These are phyloP conservation scores for Taphrina betulina DNA, from an alignment of 1,139 yeast genomes.

Conservation along the genomic window DNA sequence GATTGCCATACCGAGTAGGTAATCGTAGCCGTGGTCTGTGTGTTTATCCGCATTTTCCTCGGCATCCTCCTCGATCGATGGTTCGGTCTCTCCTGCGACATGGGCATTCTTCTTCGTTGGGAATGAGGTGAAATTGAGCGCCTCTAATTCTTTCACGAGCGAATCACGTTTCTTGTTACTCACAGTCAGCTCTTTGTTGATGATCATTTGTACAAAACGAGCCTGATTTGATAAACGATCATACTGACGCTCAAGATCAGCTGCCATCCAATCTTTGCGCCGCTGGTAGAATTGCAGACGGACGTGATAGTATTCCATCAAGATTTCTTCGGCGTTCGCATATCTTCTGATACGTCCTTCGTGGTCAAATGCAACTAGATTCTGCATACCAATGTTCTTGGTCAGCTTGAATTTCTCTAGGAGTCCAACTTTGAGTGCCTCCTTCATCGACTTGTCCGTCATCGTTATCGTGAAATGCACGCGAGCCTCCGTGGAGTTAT, in stretches of 20 bases:
- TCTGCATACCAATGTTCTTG: slow-evolving; percentile 66
- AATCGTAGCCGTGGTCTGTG: slow-evolving; percentile 60
- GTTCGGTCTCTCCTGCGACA: slow-evolving; percentile 38
- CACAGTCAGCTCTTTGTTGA: slow-evolving; percentile 67
- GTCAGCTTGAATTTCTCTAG: slow-evolving; percentile 79
- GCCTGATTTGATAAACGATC: slow-evolving; percentile 80
- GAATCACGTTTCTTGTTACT: slow-evolving; percentile 70
- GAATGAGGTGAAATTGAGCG: slow-evolving; percentile 70
- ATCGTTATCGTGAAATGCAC: slow-evolving; percentile 68
- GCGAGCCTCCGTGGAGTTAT: slow-evolving; percentile 79
- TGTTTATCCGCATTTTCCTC: slow-evolving; percentile 47
- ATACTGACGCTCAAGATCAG: slow-evolving; percentile 68
- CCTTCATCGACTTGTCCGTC: slow-evolving; percentile 76
- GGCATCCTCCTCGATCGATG: slow-evolving; percentile 43
- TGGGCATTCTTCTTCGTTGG: slow-evolving; percentile 43
- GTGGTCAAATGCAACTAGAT: slow-evolving; percentile 97
- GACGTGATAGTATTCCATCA: slow-evolving; percentile 78
- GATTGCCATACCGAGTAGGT: slow-evolving; percentile 80
- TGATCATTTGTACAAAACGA: slow-evolving; percentile 83
- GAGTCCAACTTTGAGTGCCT: slow-evolving; percentile 69
- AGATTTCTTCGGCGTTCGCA: slow-evolving; percentile 69
- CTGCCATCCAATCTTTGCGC: slow-evolving; percentile 78
- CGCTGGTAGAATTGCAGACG: slow-evolving; percentile 87
- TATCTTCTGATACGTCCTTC: slow-evolving; percentile 83
- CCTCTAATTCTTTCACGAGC: slow-evolving; percentile 63